Percentiles rank a stretch among this genome's conserved stretches.
phyloP scores from a whole-genome alignment of 768 basidiomycete species.

The Lactifluus echinatus region DNA sequence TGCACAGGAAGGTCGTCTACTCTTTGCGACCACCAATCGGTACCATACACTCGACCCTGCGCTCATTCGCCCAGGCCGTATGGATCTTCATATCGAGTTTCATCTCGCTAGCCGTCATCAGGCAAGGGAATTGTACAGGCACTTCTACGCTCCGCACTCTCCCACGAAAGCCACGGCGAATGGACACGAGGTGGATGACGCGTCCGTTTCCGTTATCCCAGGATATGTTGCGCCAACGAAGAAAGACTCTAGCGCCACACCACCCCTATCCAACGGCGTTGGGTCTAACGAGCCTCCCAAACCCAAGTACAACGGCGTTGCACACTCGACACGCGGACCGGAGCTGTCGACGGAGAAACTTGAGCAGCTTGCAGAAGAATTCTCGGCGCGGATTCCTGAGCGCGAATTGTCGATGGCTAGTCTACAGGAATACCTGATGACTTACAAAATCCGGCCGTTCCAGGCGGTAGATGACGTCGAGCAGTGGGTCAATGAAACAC shows the following conservation, averaged over 20 bases:
- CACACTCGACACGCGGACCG: constrained; percentile 25
- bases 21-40: constrained; percentile 75
- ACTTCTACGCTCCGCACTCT: constrained; percentile 51
- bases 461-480: constrained; percentile 41
- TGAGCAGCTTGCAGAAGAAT: constrained; percentile 42
- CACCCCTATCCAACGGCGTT: neutral
- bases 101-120: constrained; percentile 64
- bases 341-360: constrained; percentile 34
- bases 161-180: constrained; percentile 22
- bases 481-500: constrained; percentile 45
- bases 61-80: constrained; percentile 66
- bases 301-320: constrained; percentile 1
- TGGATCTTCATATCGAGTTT: constrained; percentile 79
- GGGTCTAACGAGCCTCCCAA: neutral
- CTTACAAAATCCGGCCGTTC: constrained; percentile 50
- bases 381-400: constrained; percentile 46
- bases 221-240: too few species aligned
- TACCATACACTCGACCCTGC: constrained; percentile 64
- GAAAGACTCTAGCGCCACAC: too few species aligned
- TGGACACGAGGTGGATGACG: constrained; percentile 22
- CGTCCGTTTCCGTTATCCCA: too few species aligned
- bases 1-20: constrained; percentile 74
- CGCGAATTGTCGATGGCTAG: constrained; percentile 35
- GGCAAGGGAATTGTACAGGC: constrained; percentile 52
- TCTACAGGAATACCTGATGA: constrained; percentile 58